Evolutionary conservation across 345 rosid genomes (phyloP), one percentile per base, ranked within the genome.

Genomic region (Adansonia digitata): DNA sequence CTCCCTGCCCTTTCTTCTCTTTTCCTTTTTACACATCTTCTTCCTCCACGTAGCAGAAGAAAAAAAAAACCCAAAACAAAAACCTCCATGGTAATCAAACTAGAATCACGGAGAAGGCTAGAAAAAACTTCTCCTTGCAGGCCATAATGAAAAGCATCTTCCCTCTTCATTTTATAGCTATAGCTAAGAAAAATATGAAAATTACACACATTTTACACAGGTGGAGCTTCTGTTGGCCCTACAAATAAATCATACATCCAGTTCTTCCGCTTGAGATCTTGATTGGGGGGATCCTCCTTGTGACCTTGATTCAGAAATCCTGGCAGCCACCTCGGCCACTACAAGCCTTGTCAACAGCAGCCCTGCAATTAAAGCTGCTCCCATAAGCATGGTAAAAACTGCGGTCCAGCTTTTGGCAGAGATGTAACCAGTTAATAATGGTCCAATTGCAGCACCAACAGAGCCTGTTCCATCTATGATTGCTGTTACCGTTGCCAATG

Each of bases 381-480:
- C 94, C 98, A 95, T 95, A 75, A 95, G 83, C 98, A 95, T 93
- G 1, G 93, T 80, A 80, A 93, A 95, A 77, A 95, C 99, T 11
- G 90, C 88, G 4, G 72, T 85, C 99, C 99, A 95, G 82, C 98
- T 93, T 82, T 73, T 81, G 2, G 93, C 81, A 3, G 98, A 95
- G 43, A 95, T 91, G 71, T 93, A 95, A 37, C 99, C 98, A 0
- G 99, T 91, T 57, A 95, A 45, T 24, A 95, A 40, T 6, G 99
- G 99, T n/a, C 98, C 99, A 35, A 95, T 81, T 31, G 99, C 98
- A 2, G 99, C 99, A 55, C 99, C 99, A 3, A 95, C 86, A 0
- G 99, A 95, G 69, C 99, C 99, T 0, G 99, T 95, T 68, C 99
- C 99, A 43, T 95, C 98, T 55, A 95, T 93, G 22, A 95, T 95